These are phyloP conservation scores for Kurtzmaniella cleridarum DNA, from an alignment of 805 yeast genomes.

Conservation along the genomic window DNA sequence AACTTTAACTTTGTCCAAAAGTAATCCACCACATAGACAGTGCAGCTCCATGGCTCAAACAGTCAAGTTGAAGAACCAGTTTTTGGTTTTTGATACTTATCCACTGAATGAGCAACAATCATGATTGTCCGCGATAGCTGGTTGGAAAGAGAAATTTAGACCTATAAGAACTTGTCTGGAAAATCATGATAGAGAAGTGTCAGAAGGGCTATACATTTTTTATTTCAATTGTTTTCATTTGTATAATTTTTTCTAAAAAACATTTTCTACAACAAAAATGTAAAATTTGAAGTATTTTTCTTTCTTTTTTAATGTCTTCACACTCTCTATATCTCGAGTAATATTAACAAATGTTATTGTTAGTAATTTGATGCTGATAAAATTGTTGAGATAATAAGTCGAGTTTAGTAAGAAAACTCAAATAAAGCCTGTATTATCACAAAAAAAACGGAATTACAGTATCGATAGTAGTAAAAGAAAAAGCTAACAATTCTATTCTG, in stretches of 20 bases:
- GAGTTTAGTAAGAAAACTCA: too few relatives aligned
- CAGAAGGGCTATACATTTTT: conserved; percentile 39
- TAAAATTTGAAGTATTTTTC: neutral
- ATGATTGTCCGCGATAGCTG: conserved; percentile 38
- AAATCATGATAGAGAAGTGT: conserved; percentile 46
- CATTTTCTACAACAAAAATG: too few relatives aligned
- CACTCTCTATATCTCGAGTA: too few relatives aligned
- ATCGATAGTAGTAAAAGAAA: too few relatives aligned
- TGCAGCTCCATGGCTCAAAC: conserved; percentile 38
- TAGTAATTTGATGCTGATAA: too few relatives aligned
- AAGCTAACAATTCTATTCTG: too few relatives aligned
- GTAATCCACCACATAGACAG: conserved; percentile 68
- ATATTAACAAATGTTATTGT: too few relatives aligned
- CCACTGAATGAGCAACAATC: conserved; percentile 1
- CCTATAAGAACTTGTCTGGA: conserved; percentile 50
- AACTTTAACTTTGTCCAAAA: conserved; percentile 58
- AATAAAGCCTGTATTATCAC: too few relatives aligned
- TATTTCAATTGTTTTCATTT: neutral
- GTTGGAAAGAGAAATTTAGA: conserved; percentile 39
- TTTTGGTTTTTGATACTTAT: conserved; percentile 17
- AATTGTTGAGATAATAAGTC: too few relatives aligned
- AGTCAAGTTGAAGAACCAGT: conserved; percentile 19
- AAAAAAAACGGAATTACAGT: too few relatives aligned
- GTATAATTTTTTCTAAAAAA: too few relatives aligned
- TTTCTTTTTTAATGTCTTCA: neutral